Percentiles rank a stretch among this genome's conserved stretches.
Evolutionary conservation across 2,329 filamentous ascomycete genomes (phyloP).

Genomic region (Neofusicoccum cordaticola): DNA sequence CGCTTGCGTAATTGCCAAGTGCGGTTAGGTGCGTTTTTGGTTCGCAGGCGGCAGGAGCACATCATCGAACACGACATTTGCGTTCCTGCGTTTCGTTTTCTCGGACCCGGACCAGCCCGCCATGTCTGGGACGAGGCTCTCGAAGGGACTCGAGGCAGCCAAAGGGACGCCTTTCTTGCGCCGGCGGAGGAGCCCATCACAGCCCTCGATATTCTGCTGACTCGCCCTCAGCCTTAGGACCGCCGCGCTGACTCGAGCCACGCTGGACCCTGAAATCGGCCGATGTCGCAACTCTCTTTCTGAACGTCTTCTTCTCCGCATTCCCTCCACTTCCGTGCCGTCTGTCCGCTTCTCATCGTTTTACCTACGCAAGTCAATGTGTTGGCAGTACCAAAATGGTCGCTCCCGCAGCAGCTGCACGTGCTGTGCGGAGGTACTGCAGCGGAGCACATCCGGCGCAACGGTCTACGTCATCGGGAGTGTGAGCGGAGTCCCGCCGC

Average conservation of each 20-base stretch:
- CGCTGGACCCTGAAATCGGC: neutral
- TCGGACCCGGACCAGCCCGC: neutral
- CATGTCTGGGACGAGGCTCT: neutral
- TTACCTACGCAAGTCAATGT: neutral
- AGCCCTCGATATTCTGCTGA: neutral
- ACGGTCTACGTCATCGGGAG: neutral
- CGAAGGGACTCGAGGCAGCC: too few species aligned
- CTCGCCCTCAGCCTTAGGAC: neutral
- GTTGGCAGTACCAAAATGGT: neutral
- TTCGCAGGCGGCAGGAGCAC: neutral
- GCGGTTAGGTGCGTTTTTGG: neutral
- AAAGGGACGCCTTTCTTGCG: too few species aligned
- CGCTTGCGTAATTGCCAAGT: neutral
- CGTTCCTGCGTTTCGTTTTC: neutral
- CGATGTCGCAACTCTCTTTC: neutral
- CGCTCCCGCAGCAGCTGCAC: too few species aligned
- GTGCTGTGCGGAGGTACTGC: too few species aligned
- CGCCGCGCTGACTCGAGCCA: neutral
- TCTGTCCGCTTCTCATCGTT: neutral
- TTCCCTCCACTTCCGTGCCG: neutral
- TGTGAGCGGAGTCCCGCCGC: neutral
- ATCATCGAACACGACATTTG: neutral
- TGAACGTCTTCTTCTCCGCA: neutral
- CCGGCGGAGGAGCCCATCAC: too few species aligned
- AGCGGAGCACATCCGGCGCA: neutral